Percentiles rank a stretch among this genome's conserved stretches.
These are phyloP conservation scores for Botrytis medusae DNA, from an alignment of 2,329 filamentous ascomycete species.

Conservation along the genomic window DNA sequence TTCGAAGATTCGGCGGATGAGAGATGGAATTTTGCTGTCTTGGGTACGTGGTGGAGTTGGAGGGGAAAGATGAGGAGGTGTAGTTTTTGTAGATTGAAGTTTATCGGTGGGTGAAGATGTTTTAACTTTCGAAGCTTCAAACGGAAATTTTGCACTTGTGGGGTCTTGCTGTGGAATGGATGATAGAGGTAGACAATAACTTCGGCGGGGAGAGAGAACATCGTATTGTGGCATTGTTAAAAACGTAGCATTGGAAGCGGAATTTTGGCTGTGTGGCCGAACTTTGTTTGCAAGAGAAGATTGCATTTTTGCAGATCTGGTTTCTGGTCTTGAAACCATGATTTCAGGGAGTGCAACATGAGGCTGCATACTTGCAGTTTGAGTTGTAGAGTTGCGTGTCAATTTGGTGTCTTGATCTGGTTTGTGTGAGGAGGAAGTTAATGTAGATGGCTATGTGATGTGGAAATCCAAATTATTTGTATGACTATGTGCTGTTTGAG, in stretches of 20 bases:
- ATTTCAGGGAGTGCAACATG: neutral
- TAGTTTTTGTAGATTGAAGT: neutral
- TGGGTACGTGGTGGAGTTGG: neutral
- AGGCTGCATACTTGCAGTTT: neutral
- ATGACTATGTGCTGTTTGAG: neutral
- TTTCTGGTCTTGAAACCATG: neutral
- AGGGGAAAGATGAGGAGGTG: neutral
- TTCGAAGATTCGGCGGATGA: neutral
- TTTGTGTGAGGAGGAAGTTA: neutral
- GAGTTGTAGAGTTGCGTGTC: neutral
- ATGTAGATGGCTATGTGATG: neutral
- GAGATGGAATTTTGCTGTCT: neutral
- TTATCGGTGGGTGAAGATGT: neutral
- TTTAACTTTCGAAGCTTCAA: rapidly evolving
- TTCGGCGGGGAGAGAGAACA: neutral
- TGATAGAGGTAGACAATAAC: neutral
- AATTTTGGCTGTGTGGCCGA: neutral
- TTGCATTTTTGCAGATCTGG: neutral
- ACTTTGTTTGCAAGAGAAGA: neutral
- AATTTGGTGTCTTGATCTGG: neutral
- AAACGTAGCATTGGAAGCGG: neutral
- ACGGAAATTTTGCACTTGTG: neutral
- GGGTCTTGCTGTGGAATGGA: neutral
- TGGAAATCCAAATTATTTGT: neutral
- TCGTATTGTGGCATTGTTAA: neutral